Percentiles rank a stretch among this genome's conserved stretches.
Conservation (phyloP, 768 basidiomycete species). For the Serendipita sp. region DNA sequence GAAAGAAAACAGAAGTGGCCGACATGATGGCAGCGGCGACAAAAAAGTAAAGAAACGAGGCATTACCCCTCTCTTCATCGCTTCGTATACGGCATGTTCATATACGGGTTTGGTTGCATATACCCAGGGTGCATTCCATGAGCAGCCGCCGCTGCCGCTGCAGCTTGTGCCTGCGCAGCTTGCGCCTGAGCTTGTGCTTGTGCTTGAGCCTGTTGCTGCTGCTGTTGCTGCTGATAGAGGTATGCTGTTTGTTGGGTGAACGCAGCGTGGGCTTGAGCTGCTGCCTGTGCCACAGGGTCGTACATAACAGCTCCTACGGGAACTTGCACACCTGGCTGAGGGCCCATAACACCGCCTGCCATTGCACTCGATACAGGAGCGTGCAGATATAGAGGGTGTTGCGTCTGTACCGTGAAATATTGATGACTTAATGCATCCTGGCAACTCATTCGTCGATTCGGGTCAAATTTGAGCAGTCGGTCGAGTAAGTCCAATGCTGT, state of each 20-base stretch:
- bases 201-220: conserved; percentile 21
- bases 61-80: not conserved
- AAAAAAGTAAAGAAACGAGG: not conserved
- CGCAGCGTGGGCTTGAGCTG: conserved; percentile 6
- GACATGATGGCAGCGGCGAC: not conserved
- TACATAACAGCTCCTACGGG: conserved; percentile 36
- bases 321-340: conserved; percentile 52
- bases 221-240: conserved; percentile 14
- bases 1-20: not conserved
- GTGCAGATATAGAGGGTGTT: conserved; percentile 20
- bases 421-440: conserved; percentile 83
- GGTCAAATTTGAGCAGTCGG: conserved; percentile 89
- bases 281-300: conserved; percentile 23
- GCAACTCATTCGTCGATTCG: conserved; percentile 78
- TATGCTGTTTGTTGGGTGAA: conserved; percentile 9
- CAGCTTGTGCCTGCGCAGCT: conserved; percentile 18
- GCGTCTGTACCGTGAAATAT: conserved; percentile 56
- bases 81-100: conserved; percentile 1
- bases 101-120: conserved; percentile 6
- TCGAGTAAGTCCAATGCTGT: conserved; percentile 85
- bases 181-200: conserved; percentile 28
- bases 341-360: conserved; percentile 41
- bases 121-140: not conserved
- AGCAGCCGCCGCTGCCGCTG: not conserved
- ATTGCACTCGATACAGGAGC: conserved; percentile 21